Conservation (phyloP, 352 stramenopile genomes). For the Phytophthora rubi region DNA sequence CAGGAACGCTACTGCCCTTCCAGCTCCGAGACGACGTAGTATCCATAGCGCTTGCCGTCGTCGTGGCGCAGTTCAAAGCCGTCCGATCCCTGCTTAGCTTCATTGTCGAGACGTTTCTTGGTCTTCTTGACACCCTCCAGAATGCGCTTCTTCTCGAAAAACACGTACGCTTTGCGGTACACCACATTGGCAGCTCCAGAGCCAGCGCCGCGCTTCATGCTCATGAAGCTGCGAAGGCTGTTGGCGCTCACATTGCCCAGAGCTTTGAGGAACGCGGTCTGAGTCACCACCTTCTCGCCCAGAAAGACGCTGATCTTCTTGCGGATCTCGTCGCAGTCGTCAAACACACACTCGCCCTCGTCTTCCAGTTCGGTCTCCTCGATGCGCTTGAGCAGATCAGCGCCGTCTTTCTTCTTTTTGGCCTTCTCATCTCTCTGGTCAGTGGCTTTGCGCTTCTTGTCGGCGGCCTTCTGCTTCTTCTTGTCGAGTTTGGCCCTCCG, state of each 20-base stretch:
- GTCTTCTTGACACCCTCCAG: conserved; percentile 44
- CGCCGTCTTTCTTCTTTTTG: conserved; percentile 36
- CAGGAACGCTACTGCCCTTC: not conserved
- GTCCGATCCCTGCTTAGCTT: conserved; percentile 14
- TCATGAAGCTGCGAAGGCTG: conserved; percentile 53
- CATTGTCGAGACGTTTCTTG: conserved; percentile 44
- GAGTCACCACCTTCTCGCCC: conserved; percentile 39
- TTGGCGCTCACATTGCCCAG: conserved; percentile 49
- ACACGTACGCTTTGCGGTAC: conserved; percentile 51
- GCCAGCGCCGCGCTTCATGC: conserved; percentile 40
- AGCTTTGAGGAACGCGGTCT: conserved; percentile 40
- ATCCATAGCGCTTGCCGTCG: not conserved
- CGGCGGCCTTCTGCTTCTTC: conserved; percentile 9
- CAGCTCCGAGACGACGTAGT: not conserved
- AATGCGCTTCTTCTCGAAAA: conserved; percentile 64
- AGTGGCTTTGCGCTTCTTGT: conserved; percentile 29
- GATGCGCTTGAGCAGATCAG: conserved; percentile 42
- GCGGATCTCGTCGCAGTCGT: conserved; percentile 59
- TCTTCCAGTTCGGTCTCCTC: conserved; percentile 36
- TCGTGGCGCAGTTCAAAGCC: conserved; percentile 16
- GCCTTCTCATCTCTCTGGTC: conserved; percentile 16
- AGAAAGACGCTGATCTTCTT: conserved; percentile 52
- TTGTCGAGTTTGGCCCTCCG: conserved; percentile 16
- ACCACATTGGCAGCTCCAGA: conserved; percentile 53
- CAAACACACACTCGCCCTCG: conserved; percentile 40